phyloP scores from a whole-genome alignment of 164 flowering plant species.

The Vitis riparia region DNA sequence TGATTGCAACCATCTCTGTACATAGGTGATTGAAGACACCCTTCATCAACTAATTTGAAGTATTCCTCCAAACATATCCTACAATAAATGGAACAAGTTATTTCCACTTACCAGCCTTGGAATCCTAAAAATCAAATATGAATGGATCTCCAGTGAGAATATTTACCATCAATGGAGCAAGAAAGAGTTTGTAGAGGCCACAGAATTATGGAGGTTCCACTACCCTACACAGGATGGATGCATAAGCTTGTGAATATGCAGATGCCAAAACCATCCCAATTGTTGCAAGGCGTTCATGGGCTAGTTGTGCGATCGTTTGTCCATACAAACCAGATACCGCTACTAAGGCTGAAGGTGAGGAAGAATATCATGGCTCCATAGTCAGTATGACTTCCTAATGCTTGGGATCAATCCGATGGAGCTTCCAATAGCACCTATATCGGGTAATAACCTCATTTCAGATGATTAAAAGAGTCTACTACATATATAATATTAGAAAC shows the following conservation, averaged over 20 bases:
- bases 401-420: constrained; percentile 52
- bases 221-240: constrained; percentile 60
- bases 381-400: constrained; percentile 61
- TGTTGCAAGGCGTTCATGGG: constrained; percentile 56
- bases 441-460: too few relatives aligned
- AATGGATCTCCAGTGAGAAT: background rate
- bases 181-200: constrained; percentile 48
- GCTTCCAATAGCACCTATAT: constrained; percentile 64
- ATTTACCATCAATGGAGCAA: constrained; percentile 52
- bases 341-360: constrained; percentile 73
- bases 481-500: too few relatives aligned
- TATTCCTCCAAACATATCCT: constrained; percentile 53
- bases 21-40: constrained; percentile 35
- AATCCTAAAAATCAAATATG: too few relatives aligned
- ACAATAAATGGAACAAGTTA: background rate
- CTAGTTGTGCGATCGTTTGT: constrained; percentile 47
- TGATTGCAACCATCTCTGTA: constrained; percentile 55
- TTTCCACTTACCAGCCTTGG: background rate
- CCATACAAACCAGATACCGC: constrained; percentile 69
- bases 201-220: constrained; percentile 69
- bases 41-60: constrained; percentile 25
- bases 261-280: constrained; percentile 60
- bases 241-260: constrained; percentile 47
- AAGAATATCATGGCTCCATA: constrained; percentile 79
- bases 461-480: too few relatives aligned